Evolutionary conservation across 352 stramenopile species (phyloP), one percentile per base, ranked within the genome.

Genomic region (Globisporangium solare): DNA sequence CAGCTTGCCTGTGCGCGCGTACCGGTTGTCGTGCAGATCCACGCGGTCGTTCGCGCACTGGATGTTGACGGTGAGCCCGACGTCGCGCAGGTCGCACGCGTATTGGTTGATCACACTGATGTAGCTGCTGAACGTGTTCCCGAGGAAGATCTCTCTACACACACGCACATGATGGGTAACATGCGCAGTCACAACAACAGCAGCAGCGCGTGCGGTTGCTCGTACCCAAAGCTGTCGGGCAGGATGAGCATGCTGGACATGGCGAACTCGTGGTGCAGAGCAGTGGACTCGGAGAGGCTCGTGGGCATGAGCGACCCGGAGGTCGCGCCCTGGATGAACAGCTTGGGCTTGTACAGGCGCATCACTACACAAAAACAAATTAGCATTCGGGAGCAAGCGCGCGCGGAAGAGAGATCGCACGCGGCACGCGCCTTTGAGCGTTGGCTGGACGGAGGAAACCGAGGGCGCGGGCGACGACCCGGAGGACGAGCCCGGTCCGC

Each of bases 41-140:
- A 89, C 75, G 22, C 83, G 79, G 57, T 89, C 82, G 60, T 88
- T 89, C 18, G 76, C 78, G 60, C 80, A 94, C 58, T 96, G 87
- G 39, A 97, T 92, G 60, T 92, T 96, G 24, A 85, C 74, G 5
- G 79, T 89, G 6, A 94, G 63, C 0, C 79, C 74, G 6, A 94
- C 85, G 58, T 94, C 78, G 13, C 79, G 73, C 22, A 94, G 48
- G 18, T 92, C 79, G 24, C 78, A 92, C 37, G 77, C 73, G 65
- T 89, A 94, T 54, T 86, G 85, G 67, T 97, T 97, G 53, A 96
- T 91, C 18, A 97, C 88, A 56, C 79, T 93, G 67, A 97, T 95
- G 70, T 96, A 97, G 68, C 87, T 95, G 71, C 84, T 95, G 61
- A 97, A 97, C 20, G 83, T 95, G 70, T 97, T 94, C 61, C 89